Conservation (phyloP, 1,284 basidiomycete genomes). For the Coriolopsis trogii region DNA sequence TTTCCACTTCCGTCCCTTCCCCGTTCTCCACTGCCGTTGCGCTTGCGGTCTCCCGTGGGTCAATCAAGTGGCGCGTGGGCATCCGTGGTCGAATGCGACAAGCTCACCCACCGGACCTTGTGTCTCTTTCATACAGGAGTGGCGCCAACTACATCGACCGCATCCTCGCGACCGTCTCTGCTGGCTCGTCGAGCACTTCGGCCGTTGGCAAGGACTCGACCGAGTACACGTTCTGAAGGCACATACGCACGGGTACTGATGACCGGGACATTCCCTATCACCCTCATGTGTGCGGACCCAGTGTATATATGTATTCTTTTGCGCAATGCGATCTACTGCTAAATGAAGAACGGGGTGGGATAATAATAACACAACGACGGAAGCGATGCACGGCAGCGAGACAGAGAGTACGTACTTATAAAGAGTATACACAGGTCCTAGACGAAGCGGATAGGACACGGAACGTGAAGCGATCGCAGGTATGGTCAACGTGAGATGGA, state of each 20-base stretch:
- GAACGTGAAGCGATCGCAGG: background rate
- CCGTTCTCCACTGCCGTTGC: too few relatives aligned
- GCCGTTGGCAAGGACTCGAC: constrained; percentile 84
- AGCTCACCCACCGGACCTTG: constrained; percentile 8
- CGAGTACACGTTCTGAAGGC: constrained; percentile 72
- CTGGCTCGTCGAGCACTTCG: constrained; percentile 83
- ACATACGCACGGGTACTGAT: background rate
- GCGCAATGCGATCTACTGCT: background rate
- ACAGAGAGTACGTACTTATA: background rate
- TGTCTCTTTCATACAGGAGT: constrained; percentile 52
- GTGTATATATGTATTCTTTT: background rate
- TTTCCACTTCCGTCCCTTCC: constrained; percentile 2
- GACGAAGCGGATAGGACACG: too few relatives aligned
- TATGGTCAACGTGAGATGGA: background rate
- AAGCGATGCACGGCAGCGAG: background rate
- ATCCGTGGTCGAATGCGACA: too few relatives aligned
- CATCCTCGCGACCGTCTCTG: constrained; percentile 76
- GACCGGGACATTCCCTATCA: background rate
- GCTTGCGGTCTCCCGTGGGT: too few relatives aligned
- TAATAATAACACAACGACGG: constrained; percentile 10
- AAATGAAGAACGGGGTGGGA: background rate
- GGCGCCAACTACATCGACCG: constrained; percentile 88
- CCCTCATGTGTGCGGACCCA: background rate
- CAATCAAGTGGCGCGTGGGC: too few relatives aligned
- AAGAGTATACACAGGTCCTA: background rate